Conservation (phyloP, 768 basidiomycete species). For the Auricularia auricula-judae region DNA sequence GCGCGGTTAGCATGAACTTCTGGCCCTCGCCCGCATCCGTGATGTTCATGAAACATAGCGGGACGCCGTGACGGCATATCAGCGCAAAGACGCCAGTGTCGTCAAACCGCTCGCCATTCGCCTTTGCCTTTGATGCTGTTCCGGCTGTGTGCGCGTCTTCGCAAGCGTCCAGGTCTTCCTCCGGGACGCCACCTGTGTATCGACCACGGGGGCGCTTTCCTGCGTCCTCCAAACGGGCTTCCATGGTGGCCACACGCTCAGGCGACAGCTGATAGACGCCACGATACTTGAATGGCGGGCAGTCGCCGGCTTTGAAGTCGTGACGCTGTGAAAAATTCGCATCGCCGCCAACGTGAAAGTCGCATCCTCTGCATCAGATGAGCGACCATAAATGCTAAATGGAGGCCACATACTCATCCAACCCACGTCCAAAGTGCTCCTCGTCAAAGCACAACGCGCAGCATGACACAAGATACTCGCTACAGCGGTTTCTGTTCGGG, state of each 20-base stretch:
- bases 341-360: constrained; percentile 27
- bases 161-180: constrained; percentile 15
- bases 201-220: constrained; percentile 11
- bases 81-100: constrained; percentile 27
- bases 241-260: constrained; percentile 21
- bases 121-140: background rate
- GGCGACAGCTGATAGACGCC: constrained; percentile 23
- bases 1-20: background rate
- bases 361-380: constrained; percentile 17
- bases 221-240: constrained; percentile 15
- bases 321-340: constrained; percentile 32
- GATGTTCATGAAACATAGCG: constrained; percentile 2
- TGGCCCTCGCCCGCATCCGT: background rate
- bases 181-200: constrained; percentile 14
- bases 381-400: constrained; percentile 1
- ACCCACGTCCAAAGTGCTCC: constrained; percentile 13
- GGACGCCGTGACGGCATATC: constrained; percentile 27
- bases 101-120: constrained; percentile 14
- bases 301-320: constrained; percentile 17
- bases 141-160: background rate
- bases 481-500: constrained; percentile 7
- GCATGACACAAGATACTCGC: constrained; percentile 15
- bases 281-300: constrained; percentile 22
- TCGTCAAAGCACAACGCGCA: constrained; percentile 27
- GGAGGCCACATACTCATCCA: constrained; percentile 8